Percentiles rank a stretch among this genome's conserved stretches.
phyloP scores from a whole-genome alignment of 1,139 yeast species.

The Debaryomycetaceae sp. region DNA sequence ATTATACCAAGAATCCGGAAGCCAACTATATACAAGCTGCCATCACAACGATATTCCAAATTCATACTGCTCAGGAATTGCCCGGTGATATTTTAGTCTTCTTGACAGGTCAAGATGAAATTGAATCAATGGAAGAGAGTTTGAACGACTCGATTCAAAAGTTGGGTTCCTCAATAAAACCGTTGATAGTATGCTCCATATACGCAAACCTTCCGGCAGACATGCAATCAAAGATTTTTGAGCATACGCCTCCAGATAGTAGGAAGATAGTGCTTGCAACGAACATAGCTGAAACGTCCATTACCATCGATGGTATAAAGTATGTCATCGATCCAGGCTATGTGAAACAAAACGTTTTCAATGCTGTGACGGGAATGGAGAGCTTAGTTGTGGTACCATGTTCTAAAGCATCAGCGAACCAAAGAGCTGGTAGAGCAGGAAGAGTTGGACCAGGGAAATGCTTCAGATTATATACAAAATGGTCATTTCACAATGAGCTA shows the following conservation, averaged over 20 bases:
- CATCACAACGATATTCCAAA: slow-evolving; percentile 71
- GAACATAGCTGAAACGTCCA: slow-evolving; percentile 94
- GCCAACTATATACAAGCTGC: slow-evolving; percentile 90
- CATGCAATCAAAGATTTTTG: slow-evolving; percentile 75
- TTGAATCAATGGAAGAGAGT: slow-evolving; percentile 74
- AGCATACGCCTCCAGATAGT: slow-evolving; percentile 75
- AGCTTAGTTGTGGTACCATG: slow-evolving; percentile 81
- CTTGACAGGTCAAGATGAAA: slow-evolving; percentile 63
- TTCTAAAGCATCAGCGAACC: slow-evolving; percentile 92
- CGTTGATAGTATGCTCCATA: slow-evolving; percentile 77
- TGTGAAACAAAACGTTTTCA: slow-evolving; percentile 81
- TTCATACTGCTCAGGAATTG: slow-evolving; percentile 64
- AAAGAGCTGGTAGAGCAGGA: slow-evolving; percentile 96
- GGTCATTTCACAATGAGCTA: slow-evolving; percentile 77
- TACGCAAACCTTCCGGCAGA: slow-evolving; percentile 90
- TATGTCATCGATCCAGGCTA: slow-evolving; percentile 93
- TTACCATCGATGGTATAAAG: slow-evolving; percentile 87
- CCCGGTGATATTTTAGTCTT: slow-evolving; percentile 90
- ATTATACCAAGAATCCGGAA: slow-evolving; percentile 83
- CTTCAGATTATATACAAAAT: slow-evolving; percentile 80
- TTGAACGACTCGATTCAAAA: slow-evolving; percentile 61
- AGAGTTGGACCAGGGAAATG: slow-evolving; percentile 97
- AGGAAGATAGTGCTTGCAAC: slow-evolving; percentile 93
- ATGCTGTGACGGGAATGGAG: slow-evolving; percentile 87
- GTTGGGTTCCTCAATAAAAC: slow-evolving; percentile 60